phyloP scores from a whole-genome alignment of 2,329 filamentous ascomycete species.

The Nemania abortiva region DNA sequence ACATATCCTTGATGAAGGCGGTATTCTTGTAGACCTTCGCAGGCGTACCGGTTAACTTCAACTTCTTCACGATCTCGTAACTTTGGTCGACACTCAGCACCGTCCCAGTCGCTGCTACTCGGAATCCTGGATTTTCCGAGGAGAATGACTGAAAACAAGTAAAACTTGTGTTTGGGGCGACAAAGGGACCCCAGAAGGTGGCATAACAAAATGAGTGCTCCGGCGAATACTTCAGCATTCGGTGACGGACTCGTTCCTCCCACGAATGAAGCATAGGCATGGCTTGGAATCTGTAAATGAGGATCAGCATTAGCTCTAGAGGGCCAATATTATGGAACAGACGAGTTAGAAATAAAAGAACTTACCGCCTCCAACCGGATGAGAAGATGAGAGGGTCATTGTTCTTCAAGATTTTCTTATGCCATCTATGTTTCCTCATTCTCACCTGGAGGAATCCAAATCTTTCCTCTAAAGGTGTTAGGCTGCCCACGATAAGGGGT shows the following conservation, averaged over 20 bases:
- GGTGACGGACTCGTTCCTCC: conserved; percentile 79
- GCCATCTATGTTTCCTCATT: conserved; percentile 98
- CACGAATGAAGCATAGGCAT: conserved; percentile 42
- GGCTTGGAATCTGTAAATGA: conserved; percentile 38
- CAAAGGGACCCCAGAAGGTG: conserved; percentile 93
- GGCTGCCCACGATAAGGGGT: conserved; percentile 90
- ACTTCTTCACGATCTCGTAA: conserved; percentile 98
- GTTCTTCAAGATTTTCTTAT: conserved; percentile 98
- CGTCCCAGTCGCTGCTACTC: conserved; percentile 93
- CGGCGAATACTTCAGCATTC: conserved; percentile 98
- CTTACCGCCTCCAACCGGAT: conserved; percentile 92
- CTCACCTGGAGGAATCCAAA: conserved; percentile 96
- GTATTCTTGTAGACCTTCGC: conserved; percentile 85
- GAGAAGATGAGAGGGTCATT: conserved; percentile 98
- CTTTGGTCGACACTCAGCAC: conserved; percentile 95
- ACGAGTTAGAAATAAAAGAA: background rate
- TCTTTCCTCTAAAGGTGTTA: conserved; percentile 92
- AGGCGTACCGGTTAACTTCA: conserved; percentile 92
- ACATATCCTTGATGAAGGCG: conserved; percentile 98
- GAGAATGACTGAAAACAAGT: conserved; percentile 92
- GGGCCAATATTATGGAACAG: conserved; percentile 53
- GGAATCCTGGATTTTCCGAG: conserved; percentile 86
- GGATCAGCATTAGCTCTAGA: conserved; percentile 16
- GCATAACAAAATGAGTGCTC: conserved; percentile 99
- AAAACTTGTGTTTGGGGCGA: conserved; percentile 96